A percentile compares a stretch with the other conserved stretches of the same genome.
Conservation (phyloP, 202 grass and related monocot genomes). For the Bolboschoenoplectus hybrid region DNA sequence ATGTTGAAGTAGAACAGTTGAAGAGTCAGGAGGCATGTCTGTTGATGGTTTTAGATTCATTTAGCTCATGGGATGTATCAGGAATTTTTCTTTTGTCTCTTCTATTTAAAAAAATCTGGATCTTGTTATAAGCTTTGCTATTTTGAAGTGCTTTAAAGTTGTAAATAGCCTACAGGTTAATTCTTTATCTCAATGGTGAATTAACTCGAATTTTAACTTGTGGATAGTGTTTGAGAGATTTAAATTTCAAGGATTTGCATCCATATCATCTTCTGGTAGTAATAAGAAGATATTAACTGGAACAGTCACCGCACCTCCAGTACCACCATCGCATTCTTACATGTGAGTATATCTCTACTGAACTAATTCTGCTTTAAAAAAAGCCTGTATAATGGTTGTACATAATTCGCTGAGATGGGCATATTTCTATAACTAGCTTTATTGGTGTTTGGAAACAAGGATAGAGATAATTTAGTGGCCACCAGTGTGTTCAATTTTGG, state of each 20-base stretch:
- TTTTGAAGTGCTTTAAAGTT: slow-evolving; percentile 2
- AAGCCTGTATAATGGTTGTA: slow-evolving; percentile 15
- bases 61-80: not conserved
- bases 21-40: not conserved
- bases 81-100: not conserved
- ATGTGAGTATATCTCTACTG: slow-evolving; percentile 52
- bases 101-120: not conserved
- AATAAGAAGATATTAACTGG: slow-evolving; percentile 58
- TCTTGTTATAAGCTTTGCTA: not conserved
- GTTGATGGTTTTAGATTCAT: not conserved
- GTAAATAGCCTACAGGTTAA: not conserved
- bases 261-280: slow-evolving; percentile 59
- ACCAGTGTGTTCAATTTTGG: not conserved
- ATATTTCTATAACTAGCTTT: not conserved
- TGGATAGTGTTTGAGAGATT: slow-evolving; percentile 50
- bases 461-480: not conserved
- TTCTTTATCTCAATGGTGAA: not conserved
- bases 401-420: not conserved
- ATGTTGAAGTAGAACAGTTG: slow-evolving; percentile 6
- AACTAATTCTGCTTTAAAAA: slow-evolving; percentile 29
- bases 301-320: slow-evolving; percentile 57
- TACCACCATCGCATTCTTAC: slow-evolving; percentile 59
- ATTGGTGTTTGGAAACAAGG: not conserved
- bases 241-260: slow-evolving; percentile 66
- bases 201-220: slow-evolving; percentile 16